Percentiles rank a stretch among this genome's conserved stretches.
Evolutionary conservation across 2,329 filamentous ascomycete genomes (phyloP).

Genomic region (Fusarium albosuccineum): DNA sequence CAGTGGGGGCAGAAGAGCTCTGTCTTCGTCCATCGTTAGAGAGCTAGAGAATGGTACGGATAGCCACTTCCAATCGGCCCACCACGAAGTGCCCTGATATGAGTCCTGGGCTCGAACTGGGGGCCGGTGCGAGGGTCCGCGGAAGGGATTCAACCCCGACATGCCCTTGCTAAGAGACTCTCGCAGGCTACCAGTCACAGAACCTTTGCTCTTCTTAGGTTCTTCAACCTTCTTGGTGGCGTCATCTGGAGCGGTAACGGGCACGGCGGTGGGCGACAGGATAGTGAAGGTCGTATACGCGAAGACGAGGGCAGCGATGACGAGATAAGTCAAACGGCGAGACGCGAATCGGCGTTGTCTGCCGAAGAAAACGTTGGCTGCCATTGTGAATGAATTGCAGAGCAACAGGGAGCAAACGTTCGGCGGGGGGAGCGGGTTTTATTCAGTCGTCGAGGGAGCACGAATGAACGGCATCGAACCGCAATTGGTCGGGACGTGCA

Average conservation of each 20-base stretch:
- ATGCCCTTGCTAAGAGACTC: conserved; percentile 61
- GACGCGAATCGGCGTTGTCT: conserved; percentile 64
- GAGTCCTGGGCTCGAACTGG: conserved; percentile 83
- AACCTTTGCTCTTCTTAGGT: conserved; percentile 62
- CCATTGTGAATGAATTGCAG: conserved; percentile 44
- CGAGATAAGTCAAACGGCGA: conserved; percentile 65
- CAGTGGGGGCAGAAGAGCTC: conserved; percentile 85
- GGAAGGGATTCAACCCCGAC: conserved; percentile 71
- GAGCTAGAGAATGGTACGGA: conserved; percentile 86
- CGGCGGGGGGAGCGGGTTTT: neutral
- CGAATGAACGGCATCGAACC: conserved; percentile 11
- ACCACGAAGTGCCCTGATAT: conserved; percentile 84
- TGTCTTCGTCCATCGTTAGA: conserved; percentile 83
- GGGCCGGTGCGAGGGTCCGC: conserved; percentile 76
- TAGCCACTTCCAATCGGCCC: conserved; percentile 89
- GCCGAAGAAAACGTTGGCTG: conserved; percentile 56
- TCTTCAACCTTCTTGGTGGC: conserved; percentile 6
- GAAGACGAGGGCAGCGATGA: conserved; percentile 65
- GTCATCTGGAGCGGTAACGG: conserved; percentile 4
- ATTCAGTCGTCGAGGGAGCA: conserved; percentile 13
- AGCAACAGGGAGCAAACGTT: neutral
- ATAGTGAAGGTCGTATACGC: conserved; percentile 67
- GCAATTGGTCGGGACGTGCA: conserved; percentile 10
- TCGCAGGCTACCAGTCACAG: conserved; percentile 58
- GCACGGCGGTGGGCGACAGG: conserved; percentile 51